Evolutionary conservation across 192 early-diverging fungal genomes (phyloP), one percentile per base, ranked within the genome.

Genomic region (Dispira simplex): DNA sequence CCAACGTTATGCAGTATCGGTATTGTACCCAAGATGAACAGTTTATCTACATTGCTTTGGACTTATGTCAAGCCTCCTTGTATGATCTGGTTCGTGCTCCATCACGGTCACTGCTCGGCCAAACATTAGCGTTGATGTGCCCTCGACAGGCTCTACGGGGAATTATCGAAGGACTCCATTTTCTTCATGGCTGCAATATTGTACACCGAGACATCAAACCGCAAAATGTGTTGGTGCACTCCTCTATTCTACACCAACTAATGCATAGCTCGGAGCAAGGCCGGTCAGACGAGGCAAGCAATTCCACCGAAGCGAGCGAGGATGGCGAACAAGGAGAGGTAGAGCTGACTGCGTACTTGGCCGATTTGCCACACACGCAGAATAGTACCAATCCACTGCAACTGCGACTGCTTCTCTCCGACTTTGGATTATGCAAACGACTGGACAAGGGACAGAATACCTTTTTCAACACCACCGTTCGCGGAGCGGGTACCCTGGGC

Each of bases 141-240:
- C 76, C 79, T 60, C 78, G 80, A 39, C 68, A 65, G n/a, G 81
- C 90, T 20, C 73, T 96, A 55, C 79, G 80, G 49, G 93, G 97
- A 73, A 90, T 97, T 46, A 82, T 90, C 59, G 70, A 75, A 18
- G 96, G 96, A 0, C 70, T 99, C 16, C 79, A 86, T 51, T 90
- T 97, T 65, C 70, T 99, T 14, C 96, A 99, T 68, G 79, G 81
- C 32, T 78, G 97, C 39, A 93, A 97, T 73, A 92, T 99, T 67
- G 95, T 99, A 4, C 96, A 99, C 71, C 84, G 96, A 11, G 96
- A 99, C 68, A 93, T 99, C 67, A 99, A 99, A 71, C 96, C 85
- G 16, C 86, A 97, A 59, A 98, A 98, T 67, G 95, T 98, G 54
- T 77, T 98, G 52, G 75, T 97, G 46, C 85, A 83, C 6, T 79